Percentiles rank a stretch among this genome's conserved stretches.
Evolutionary conservation across 768 basidiomycete species (phyloP).

Genomic region (Trametes elegans): DNA sequence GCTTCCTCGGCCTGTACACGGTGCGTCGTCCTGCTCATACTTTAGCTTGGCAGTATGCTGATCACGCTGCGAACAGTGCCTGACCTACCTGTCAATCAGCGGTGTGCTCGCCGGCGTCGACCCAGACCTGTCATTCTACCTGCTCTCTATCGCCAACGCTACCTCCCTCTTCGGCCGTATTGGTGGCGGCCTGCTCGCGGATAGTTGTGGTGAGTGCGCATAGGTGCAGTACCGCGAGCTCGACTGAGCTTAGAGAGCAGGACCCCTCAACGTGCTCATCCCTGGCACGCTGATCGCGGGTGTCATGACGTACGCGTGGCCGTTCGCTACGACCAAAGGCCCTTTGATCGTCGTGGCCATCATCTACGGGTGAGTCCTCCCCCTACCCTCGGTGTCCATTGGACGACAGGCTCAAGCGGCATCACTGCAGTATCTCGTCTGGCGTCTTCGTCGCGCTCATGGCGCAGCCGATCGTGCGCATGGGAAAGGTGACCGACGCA

Average conservation of each 20-base stretch:
- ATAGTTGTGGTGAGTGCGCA: constrained; percentile 44
- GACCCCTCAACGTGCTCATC: constrained; percentile 64
- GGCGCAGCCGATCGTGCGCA: constrained; percentile 52
- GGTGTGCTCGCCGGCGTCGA: constrained; percentile 49
- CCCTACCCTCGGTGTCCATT: background rate
- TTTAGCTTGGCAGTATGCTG: background rate
- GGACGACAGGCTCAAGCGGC: background rate
- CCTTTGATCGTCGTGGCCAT: constrained; percentile 52
- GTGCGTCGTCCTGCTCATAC: constrained; percentile 24
- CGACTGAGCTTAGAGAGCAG: constrained; percentile 32
- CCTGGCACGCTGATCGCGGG: constrained; percentile 57
- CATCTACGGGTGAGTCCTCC: constrained; percentile 54
- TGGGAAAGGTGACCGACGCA: constrained; percentile 59
- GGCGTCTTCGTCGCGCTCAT: constrained; percentile 62
- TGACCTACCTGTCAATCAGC: constrained; percentile 64
- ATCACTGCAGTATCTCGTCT: constrained; percentile 46
- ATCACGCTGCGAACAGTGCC: constrained; percentile 35
- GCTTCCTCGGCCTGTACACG: constrained; percentile 70
- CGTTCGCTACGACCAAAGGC: constrained; percentile 47
- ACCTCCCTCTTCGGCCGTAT: constrained; percentile 62
- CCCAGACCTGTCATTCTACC: constrained; percentile 53
- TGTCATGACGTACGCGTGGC: constrained; percentile 67
- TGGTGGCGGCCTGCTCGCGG: constrained; percentile 49
- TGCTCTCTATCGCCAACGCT: constrained; percentile 66
- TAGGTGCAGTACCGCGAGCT: background rate